These are phyloP conservation scores for Mortierella hygrophila DNA, from an alignment of 192 early-diverging fungal genomes.

Conservation along the genomic window DNA sequence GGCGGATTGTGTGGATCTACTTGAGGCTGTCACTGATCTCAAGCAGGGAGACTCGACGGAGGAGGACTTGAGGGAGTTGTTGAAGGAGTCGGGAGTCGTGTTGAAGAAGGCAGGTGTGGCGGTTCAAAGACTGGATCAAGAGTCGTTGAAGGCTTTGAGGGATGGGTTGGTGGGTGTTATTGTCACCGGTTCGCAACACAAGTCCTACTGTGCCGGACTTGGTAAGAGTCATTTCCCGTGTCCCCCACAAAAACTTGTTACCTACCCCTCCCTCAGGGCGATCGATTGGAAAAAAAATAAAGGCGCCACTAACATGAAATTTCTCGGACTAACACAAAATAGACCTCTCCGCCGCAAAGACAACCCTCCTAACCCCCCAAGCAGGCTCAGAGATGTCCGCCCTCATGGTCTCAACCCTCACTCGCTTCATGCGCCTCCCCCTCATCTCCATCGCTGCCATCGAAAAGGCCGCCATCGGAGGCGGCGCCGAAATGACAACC, in stretches of 20 bases:
- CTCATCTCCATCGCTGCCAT: conserved; percentile 72
- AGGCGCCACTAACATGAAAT: not conserved
- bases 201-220: conserved; percentile 65
- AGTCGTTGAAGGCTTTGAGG: not conserved
- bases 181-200: conserved; percentile 54
- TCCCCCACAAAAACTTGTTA: not conserved
- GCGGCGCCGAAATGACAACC: conserved; percentile 74
- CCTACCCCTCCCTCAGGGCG: not conserved
- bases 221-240: conserved; percentile 33
- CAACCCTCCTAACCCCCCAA: conserved; percentile 55
- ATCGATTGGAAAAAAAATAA: not conserved
- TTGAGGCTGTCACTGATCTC: conserved; percentile 41
- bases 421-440: conserved; percentile 64
- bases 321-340: not conserved
- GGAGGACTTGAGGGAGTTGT: conserved; percentile 11
- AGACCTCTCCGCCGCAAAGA: conserved; percentile 67
- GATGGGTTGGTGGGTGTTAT: conserved; percentile 56
- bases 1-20: conserved; percentile 61
- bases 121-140: conserved; percentile 7
- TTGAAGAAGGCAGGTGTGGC: conserved; percentile 17
- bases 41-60: not conserved
- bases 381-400: conserved; percentile 60
- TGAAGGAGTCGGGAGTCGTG: conserved; percentile 39
- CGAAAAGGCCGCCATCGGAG: conserved; percentile 74
- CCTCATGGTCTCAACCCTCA: conserved; percentile 74